Percentiles rank a stretch among this genome's conserved stretches.
Evolutionary conservation across 345 rosid species (phyloP).

Genomic region (Moricandia moricandioides): DNA sequence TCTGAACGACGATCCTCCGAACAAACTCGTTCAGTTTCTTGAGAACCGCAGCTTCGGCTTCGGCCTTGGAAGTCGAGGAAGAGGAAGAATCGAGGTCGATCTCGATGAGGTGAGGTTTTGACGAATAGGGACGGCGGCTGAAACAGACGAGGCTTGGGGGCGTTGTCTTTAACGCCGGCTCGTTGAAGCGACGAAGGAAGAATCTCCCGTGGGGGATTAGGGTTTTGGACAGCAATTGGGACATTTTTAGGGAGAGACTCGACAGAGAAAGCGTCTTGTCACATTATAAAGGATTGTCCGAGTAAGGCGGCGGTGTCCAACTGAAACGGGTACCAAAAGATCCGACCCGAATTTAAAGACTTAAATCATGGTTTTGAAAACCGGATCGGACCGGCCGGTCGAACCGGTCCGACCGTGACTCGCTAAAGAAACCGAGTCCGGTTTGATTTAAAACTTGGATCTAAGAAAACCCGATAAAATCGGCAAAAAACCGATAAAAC

Average conservation of each 20-base stretch:
- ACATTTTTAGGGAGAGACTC: background rate
- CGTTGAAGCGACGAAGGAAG: slow-evolving; percentile 17
- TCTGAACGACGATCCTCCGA: slow-evolving; percentile 39
- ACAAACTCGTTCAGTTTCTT: slow-evolving; percentile 43
- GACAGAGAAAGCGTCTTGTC: background rate
- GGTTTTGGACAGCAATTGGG: slow-evolving; percentile 28
- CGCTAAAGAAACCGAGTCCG: too few relatives aligned
- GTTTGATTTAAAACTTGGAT: too few relatives aligned
- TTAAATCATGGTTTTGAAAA: too few relatives aligned
- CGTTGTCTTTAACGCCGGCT: background rate
- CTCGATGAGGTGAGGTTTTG: slow-evolving; percentile 30
- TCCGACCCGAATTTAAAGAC: background rate
- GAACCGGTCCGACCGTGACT: too few relatives aligned
- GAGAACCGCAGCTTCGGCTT: slow-evolving; percentile 30
- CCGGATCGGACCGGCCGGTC: too few relatives aligned
- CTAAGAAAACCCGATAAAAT: too few relatives aligned
- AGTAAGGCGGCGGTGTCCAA: slow-evolving; percentile 10
- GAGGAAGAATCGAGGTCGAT: slow-evolving; percentile 28
- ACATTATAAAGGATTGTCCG: background rate
- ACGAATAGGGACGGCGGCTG: slow-evolving; percentile 23
- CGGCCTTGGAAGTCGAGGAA: slow-evolving; percentile 19
- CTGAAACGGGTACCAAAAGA: slow-evolving; percentile 9
- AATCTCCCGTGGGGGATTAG: slow-evolving; percentile 30
- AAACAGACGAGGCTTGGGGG: slow-evolving; percentile 10
- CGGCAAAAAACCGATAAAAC: too few relatives aligned